Evolutionary conservation across 345 rosid genomes (phyloP).

Genomic region (Eucalyptus fibrosa): DNA sequence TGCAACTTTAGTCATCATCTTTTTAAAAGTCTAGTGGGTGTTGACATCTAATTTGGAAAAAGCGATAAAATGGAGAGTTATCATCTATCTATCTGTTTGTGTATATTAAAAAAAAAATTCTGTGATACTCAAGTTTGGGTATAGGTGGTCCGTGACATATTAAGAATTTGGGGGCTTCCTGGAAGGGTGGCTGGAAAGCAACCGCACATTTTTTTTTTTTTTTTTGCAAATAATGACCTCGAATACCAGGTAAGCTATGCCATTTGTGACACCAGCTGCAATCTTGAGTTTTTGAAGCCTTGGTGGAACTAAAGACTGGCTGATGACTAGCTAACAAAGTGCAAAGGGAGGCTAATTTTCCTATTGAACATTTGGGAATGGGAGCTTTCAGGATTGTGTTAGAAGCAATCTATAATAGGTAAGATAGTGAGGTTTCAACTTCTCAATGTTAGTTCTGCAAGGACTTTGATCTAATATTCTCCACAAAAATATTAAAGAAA

Average conservation of each 20-base stretch:
- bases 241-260: slow-evolving; percentile 54
- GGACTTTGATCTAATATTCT: not conserved
- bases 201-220: slow-evolving; percentile 14
- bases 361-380: slow-evolving; percentile 81
- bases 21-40: not conserved
- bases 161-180: slow-evolving; percentile 85
- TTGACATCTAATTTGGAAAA: not conserved
- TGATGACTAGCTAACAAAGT: slow-evolving; percentile 14
- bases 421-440: not conserved
- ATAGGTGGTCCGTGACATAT: slow-evolving; percentile 75
- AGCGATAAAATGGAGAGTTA: not conserved
- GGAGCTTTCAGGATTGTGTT: slow-evolving; percentile 83
- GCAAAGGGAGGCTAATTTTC: slow-evolving; percentile 60
- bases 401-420: slow-evolving; percentile 80
- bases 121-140: not conserved
- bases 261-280: not conserved
- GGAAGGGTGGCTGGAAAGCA: slow-evolving; percentile 38
- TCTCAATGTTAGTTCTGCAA: not conserved
- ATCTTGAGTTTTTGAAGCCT: not conserved
- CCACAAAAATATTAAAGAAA: not conserved
- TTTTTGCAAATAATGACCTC: slow-evolving; percentile 75
- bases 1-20: not conserved
- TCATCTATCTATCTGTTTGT: not conserved
- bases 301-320: not conserved
- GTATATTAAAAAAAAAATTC: not conserved